Evolutionary conservation across 495 filamentous ascomycete species (phyloP), one percentile per base, ranked within the genome.

Genomic region (Neurospora tetraspora): DNA sequence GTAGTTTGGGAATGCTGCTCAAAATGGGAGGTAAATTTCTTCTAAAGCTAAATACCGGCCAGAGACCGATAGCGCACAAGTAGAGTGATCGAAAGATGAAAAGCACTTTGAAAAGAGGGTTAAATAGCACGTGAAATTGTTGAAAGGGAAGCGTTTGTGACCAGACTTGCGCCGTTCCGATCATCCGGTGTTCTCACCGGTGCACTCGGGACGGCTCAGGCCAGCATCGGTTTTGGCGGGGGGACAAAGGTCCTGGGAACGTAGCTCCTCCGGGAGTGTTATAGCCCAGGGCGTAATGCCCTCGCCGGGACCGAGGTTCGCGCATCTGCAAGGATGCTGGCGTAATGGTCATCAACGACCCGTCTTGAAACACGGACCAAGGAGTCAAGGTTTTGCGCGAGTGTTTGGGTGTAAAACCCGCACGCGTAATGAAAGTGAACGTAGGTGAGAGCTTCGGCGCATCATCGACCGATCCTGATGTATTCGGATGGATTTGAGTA

Each of bases 401-500:
- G 86, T 89, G 85, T 89, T 89, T 86, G 86, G 85, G 87, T 89
- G 86, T 87, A 76, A 90, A 90, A 89, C 87, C 87, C 87, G 82
- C 82, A 80, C 86, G 86, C 87, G 85, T 78, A 90, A 88, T 91
- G 83, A 91, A 91, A 88, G 88, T 89, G 83, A 89, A 90, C 86
- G 88, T 73, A 79, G 76, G 78, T 80, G 76, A 79, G 77, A 81
- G 77, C 77, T 79, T 76, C 76, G 88, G 88, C 80, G 88, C 87
- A 91, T 85, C 85, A 90, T 91, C 87, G 87, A 91, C 88, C 87
- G 87, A 89, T 90, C 87, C 86, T 86, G 85, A 91, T 87, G 87
- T 91, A 81, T 87, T 89, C 86, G 85, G 88, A 91, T 88, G 87
- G 89, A 91, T 91, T 89, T 91, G 87, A 90, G 86, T 91, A 90